phyloP scores from a whole-genome alignment of 2,329 filamentous ascomycete species.

The Xylariales sp. region DNA sequence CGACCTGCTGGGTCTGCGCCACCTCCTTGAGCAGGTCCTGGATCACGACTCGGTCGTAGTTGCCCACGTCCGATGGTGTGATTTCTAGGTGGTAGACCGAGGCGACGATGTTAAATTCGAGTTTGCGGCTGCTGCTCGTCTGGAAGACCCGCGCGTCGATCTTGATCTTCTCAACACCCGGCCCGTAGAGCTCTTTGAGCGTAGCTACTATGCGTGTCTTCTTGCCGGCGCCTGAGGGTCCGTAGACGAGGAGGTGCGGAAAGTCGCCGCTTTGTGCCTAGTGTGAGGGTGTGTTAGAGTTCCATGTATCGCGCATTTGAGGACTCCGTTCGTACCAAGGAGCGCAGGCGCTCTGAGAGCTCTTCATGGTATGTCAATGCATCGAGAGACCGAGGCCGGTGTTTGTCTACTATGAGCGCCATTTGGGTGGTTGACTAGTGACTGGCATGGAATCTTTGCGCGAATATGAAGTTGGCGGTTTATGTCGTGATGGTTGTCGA shows the following conservation, averaged over 20 bases:
- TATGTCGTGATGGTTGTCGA: not conserved
- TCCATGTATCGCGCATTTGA: constrained; percentile 10
- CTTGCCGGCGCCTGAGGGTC: constrained; percentile 92
- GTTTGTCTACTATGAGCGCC: constrained; percentile 69
- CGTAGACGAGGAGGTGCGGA: constrained; percentile 94
- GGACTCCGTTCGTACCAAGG: constrained; percentile 58
- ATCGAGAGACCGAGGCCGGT: constrained; percentile 70
- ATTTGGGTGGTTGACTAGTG: constrained; percentile 32
- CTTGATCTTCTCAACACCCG: constrained; percentile 99
- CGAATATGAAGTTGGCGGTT: not conserved
- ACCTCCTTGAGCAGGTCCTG: constrained; percentile 97
- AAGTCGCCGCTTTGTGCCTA: constrained; percentile 97
- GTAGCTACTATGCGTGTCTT: constrained; percentile 97
- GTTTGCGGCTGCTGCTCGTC: constrained; percentile 90
- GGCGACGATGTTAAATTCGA: constrained; percentile 98
- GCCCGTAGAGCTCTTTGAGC: constrained; percentile 88
- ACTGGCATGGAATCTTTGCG: not conserved
- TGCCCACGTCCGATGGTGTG: constrained; percentile 93
- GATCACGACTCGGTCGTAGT: constrained; percentile 91
- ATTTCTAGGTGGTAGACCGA: constrained; percentile 98
- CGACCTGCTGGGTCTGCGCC: constrained; percentile 98
- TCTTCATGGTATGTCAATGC: constrained; percentile 82
- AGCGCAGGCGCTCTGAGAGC: constrained; percentile 79
- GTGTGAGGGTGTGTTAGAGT: constrained; percentile 15
- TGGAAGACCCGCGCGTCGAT: constrained; percentile 97